Conservation (phyloP, 1,139 yeast genomes). For the Diutina scorzettiae region DNA sequence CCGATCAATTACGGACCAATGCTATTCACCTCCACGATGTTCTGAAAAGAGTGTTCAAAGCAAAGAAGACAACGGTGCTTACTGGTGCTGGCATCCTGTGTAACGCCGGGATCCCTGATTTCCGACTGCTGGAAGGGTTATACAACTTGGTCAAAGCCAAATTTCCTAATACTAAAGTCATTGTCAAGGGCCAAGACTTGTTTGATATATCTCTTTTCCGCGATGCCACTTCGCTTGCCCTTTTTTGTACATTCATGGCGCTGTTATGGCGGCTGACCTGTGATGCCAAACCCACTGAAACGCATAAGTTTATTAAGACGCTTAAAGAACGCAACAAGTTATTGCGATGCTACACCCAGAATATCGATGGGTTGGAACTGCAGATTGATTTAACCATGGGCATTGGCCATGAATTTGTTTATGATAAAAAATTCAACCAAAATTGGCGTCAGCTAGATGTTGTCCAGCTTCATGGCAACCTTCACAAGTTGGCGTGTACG, state of each 20-base stretch:
- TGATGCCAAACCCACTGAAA: conserved; percentile 66
- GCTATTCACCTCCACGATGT: conserved; percentile 22
- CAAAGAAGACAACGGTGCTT: conserved; percentile 44
- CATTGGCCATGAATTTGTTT: conserved; percentile 19
- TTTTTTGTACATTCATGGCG: conserved; percentile 78
- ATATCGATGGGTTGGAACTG: conserved; percentile 36
- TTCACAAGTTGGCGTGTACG: conserved; percentile 64
- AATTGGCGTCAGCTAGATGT: conserved; percentile 61
- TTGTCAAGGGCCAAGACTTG: conserved; percentile 75
- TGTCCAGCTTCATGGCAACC: conserved; percentile 83
- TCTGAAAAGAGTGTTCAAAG: conserved; percentile 30
- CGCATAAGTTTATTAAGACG: conserved; percentile 65
- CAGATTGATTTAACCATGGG: conserved; percentile 34
- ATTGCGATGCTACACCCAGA: conserved; percentile 75
- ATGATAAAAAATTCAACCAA: conserved; percentile 18
- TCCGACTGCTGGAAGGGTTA: conserved; percentile 73
- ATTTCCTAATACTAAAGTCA: conserved; percentile 36
- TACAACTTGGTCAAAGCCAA: conserved; percentile 61
- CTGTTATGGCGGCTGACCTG: conserved; percentile 51
- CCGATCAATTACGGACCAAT: conserved; percentile 1
- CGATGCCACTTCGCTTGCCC: conserved; percentile 44
- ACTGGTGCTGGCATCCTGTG: conserved; percentile 97
- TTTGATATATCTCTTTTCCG: conserved; percentile 63
- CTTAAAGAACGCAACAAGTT: conserved; percentile 57
- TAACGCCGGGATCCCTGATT: conserved; percentile 94